Base-by-base conservation (phyloP, 805 yeast species). In the Torulaspora microellipsoides region DNA sequence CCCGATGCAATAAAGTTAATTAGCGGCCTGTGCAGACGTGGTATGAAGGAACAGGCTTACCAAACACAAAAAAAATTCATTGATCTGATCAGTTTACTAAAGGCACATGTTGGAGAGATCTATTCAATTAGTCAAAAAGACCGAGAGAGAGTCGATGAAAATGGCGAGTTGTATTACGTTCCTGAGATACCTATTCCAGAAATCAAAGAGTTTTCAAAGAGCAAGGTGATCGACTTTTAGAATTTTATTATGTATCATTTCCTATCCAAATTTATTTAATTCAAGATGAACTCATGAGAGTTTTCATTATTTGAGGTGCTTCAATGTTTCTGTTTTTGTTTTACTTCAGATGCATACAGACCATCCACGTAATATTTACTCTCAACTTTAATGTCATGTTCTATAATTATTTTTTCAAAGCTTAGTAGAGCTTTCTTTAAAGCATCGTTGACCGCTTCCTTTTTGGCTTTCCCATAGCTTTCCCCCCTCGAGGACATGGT, bases 381-480 rank as follows among this genome's bases (percentile, higher is more conserved):
- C 34, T 60, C 54, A 7, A 65, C 52, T 40, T 59, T 66, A 2
- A 43, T 42, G 40, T 68, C 72, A 42, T 70, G 69, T 2, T 60
- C 62, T 10, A 55, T 17, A 3, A 69, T 53, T 1, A 85, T 81
- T 52, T 82, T 78, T 31, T 95, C 95, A 57, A 88, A 86, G 50
- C 83, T 81, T 48, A 95, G 69, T 41, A 90, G 68, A 11, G 91
- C 82, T 38, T 93, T 70, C 64, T 88, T 89, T 45, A 84, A 65
- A 0, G 85, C 96, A 61, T 85, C 90, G 0, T 90, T 84, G n/a
- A 83, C 76, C 0, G 95, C 93, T 55, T 85, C 93, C 55, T 87
- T 85, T 60, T 80, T 81, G 44, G 95, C 84, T 58, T 85, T 88
- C 42, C 80, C 87, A 59, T 76, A 83, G 0, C 95, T 91, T 67